Percentiles rank a stretch among this genome's conserved stretches.
Evolutionary conservation across 2,329 filamentous ascomycete genomes (phyloP).

Genomic region (Aspergillus pseudoglaucus): DNA sequence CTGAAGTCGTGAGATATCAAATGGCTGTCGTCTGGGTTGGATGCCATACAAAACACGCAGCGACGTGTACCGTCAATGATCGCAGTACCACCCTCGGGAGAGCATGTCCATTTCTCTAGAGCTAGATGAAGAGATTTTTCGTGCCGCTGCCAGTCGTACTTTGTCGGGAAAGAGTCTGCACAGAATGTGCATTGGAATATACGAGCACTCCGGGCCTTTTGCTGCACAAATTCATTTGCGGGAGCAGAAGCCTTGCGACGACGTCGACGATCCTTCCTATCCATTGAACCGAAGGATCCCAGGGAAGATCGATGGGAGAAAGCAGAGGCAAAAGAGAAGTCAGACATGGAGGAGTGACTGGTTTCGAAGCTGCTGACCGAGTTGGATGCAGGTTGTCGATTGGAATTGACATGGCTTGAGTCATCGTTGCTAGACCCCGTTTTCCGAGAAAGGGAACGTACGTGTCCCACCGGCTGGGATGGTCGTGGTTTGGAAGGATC

Average conservation of each 20-base stretch:
- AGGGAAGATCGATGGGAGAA: slow-evolving; percentile 51
- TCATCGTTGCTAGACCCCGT: slow-evolving; percentile 45
- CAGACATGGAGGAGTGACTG: slow-evolving; percentile 48
- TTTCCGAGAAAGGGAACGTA: slow-evolving; percentile 30
- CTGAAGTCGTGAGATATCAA: slow-evolving; percentile 54
- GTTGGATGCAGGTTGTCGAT: slow-evolving; percentile 42
- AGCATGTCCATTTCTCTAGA: slow-evolving; percentile 55
- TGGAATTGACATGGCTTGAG: slow-evolving; percentile 48
- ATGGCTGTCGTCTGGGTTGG: slow-evolving; percentile 51
- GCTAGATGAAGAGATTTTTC: slow-evolving; percentile 54
- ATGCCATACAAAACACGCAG: slow-evolving; percentile 54
- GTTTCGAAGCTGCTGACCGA: slow-evolving; percentile 49
- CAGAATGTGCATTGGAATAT: slow-evolving; percentile 56
- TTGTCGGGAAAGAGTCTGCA: slow-evolving; percentile 50
- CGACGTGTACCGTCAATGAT: slow-evolving; percentile 45
- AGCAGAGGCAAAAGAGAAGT: slow-evolving; percentile 50
- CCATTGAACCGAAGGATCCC: slow-evolving; percentile 52
- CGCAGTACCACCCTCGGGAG: slow-evolving; percentile 50
- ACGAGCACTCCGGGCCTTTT: slow-evolving; percentile 37
- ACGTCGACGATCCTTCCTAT: slow-evolving; percentile 53
- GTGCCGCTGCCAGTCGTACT: slow-evolving; percentile 55
- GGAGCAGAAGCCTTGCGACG: slow-evolving; percentile 44
- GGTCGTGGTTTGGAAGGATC: slow-evolving; percentile 25
- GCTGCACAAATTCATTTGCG: slow-evolving; percentile 33
- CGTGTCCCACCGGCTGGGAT: slow-evolving; percentile 23